These are phyloP conservation scores for Beauveria asiatica DNA, from an alignment of 2,329 filamentous ascomycete species.

Conservation along the genomic window DNA sequence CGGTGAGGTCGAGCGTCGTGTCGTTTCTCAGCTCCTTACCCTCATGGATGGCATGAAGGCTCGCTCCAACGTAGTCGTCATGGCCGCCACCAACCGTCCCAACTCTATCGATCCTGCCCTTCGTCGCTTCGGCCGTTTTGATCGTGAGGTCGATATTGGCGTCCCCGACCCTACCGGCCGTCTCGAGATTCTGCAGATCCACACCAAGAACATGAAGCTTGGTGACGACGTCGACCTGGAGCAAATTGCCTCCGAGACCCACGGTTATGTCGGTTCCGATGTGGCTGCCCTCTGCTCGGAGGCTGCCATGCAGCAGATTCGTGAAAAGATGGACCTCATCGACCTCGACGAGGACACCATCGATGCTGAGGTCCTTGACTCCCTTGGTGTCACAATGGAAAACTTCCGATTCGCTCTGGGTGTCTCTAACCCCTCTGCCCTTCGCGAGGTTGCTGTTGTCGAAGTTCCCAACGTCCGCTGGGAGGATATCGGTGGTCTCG, in stretches of 20 bases:
- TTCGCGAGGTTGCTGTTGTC: conserved; percentile 97
- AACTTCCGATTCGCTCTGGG: conserved; percentile 99
- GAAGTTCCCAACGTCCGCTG: conserved; percentile 98
- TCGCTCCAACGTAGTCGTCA: conserved; percentile 95
- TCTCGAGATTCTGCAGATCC: conserved; percentile 97
- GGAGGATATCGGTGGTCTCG: conserved; percentile 98
- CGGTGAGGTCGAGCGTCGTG: conserved; percentile 95
- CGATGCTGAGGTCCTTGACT: conserved; percentile 95
- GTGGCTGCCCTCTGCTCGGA: conserved; percentile 96
- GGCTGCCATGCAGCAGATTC: conserved; percentile 99
- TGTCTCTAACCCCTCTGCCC: conserved; percentile 95
- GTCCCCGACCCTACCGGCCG: conserved; percentile 96
- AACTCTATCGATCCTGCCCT: conserved; percentile 98
- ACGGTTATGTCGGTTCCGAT: conserved; percentile 98
- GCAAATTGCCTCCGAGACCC: conserved; percentile 92
- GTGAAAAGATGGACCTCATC: conserved; percentile 99
- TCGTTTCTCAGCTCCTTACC: conserved; percentile 92
- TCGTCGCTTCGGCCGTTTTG: conserved; percentile 95
- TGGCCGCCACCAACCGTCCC: conserved; percentile 97
- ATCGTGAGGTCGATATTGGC: conserved; percentile 97
- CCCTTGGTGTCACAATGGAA: conserved; percentile 97
- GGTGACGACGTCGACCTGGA: conserved; percentile 94
- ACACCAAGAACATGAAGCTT: conserved; percentile 99
- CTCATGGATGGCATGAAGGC: conserved; percentile 99
- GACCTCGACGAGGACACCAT: conserved; percentile 99